Conservation (phyloP, 495 filamentous ascomycete species). For the Rusavskia elegans region DNA sequence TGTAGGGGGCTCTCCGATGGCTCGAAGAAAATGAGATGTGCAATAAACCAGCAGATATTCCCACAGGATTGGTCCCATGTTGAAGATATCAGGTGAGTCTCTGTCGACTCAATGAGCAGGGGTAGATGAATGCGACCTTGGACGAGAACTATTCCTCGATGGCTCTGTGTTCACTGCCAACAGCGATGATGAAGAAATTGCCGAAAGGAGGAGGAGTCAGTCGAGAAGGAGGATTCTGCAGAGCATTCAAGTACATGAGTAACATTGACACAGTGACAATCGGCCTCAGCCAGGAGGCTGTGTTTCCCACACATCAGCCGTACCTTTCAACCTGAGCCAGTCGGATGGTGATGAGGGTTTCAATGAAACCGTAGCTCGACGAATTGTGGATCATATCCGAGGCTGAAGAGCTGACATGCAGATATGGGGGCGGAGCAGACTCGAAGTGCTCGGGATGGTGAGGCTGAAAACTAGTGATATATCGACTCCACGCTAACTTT, state of each 20-base stretch:
- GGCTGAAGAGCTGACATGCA: neutral
- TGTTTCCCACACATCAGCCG: neutral
- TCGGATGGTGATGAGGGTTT: neutral
- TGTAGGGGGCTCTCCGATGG: constrained; percentile 10
- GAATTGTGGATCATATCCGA: neutral
- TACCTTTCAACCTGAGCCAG: neutral
- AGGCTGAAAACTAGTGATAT: neutral
- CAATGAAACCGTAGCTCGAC: no score
- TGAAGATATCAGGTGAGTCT: neutral
- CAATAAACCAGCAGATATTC: constrained; percentile 14
- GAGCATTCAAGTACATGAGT: neutral
- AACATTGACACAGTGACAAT: neutral
- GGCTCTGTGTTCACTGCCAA: neutral
- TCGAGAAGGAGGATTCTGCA: neutral
- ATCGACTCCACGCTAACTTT: neutral
- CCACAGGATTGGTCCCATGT: constrained; percentile 5
- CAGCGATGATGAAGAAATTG: neutral
- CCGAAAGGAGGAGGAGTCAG: neutral
- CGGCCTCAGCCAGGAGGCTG: neutral
- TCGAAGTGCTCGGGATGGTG: neutral
- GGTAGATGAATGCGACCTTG: neutral
- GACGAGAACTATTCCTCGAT: neutral
- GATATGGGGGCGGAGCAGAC: neutral
- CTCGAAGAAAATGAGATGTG: constrained; percentile 10
- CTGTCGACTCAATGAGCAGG: neutral